Evolutionary conservation across 1,284 basidiomycete genomes (phyloP).

Genomic region (Apiotrichum gracile): DNA sequence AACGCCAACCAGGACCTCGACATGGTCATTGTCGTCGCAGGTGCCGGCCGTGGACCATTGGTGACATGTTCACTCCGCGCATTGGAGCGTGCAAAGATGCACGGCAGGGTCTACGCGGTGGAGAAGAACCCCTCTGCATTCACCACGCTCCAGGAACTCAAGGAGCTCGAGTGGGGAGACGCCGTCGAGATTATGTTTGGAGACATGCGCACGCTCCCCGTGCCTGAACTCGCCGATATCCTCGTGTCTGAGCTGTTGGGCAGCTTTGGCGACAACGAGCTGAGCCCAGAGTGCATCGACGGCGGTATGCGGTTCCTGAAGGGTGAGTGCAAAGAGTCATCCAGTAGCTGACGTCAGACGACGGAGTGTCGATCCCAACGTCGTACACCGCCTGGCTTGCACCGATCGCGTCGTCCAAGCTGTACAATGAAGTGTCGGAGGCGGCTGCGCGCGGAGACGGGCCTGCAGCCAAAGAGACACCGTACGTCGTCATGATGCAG

Average conservation of each 20-base stretch:
- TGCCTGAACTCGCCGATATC: slow-evolving; percentile 85
- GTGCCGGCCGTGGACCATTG: slow-evolving; percentile 90
- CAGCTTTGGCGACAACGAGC: slow-evolving; percentile 97
- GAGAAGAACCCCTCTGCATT: slow-evolving; percentile 95
- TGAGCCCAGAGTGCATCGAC: slow-evolving; percentile 94
- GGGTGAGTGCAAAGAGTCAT: slow-evolving; percentile 53
- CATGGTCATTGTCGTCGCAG: slow-evolving; percentile 73
- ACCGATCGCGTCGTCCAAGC: slow-evolving; percentile 85
- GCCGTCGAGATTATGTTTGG: slow-evolving; percentile 78
- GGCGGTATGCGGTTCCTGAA: slow-evolving; percentile 89
- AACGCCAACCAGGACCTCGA: not conserved
- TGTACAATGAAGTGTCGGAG: slow-evolving; percentile 66
- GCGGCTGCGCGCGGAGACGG: slow-evolving; percentile 49
- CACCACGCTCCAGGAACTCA: slow-evolving; percentile 81
- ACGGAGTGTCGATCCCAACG: slow-evolving; percentile 91
- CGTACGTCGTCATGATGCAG: slow-evolving; percentile 97
- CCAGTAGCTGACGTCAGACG: slow-evolving; percentile 51
- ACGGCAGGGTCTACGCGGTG: slow-evolving; percentile 74
- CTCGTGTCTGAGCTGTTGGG: slow-evolving; percentile 93
- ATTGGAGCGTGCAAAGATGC: slow-evolving; percentile 61
- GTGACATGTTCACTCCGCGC: slow-evolving; percentile 82
- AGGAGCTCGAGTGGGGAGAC: slow-evolving; percentile 74
- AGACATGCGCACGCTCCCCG: slow-evolving; percentile 79
- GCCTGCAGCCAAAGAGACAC: slow-evolving; percentile 68
- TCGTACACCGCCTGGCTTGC: slow-evolving; percentile 94